A percentile compares a stretch with the other conserved stretches of the same genome.
phyloP scores from a whole-genome alignment of 805 yeast genomes.

The Candida hispaniensis region DNA sequence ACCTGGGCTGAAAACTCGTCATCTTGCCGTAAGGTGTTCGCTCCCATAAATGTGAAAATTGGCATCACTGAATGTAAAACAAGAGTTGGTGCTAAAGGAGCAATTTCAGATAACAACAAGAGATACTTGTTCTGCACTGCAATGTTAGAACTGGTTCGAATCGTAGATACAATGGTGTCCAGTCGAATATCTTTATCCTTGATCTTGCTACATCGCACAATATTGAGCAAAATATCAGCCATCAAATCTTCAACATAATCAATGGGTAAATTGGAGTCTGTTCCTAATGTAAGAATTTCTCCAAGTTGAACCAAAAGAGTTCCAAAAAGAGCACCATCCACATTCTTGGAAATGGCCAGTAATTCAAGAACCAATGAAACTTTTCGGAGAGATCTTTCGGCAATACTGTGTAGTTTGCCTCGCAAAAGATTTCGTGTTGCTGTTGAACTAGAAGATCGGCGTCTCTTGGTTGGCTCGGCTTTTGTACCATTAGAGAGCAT shows the following conservation, averaged over 20 bases:
- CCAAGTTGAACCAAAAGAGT: conserved; percentile 32
- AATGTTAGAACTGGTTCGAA: conserved; percentile 80
- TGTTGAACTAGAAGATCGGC: conserved; percentile 53
- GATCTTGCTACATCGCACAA: conserved; percentile 45
- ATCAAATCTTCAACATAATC: conserved; percentile 83
- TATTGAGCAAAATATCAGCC: conserved; percentile 71
- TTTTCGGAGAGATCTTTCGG: conserved; percentile 66
- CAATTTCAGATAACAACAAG: conserved; percentile 76
- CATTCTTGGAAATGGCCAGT: conserved; percentile 40
- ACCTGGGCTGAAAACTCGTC: conserved; percentile 91
- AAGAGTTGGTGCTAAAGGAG: conserved; percentile 79
- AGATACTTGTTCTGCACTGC: conserved; percentile 87
- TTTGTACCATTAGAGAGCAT: conserved; percentile 40
- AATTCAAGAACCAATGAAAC: conserved; percentile 73
- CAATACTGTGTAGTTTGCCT: conserved; percentile 61
- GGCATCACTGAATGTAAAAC: conserved; percentile 97
- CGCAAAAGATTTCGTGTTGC: conserved; percentile 42
- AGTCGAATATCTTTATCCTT: conserved; percentile 50
- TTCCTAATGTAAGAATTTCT: conserved; percentile 50
- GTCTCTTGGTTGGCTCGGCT: conserved; percentile 57
- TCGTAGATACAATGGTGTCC: conserved; percentile 82
- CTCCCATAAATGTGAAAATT: conserved; percentile 98
- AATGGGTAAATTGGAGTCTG: conserved; percentile 86
- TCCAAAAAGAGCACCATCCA: conserved; percentile 24
- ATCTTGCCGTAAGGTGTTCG: conserved; percentile 91